Conservation (phyloP, 2,329 filamentous ascomycete species). For the Verticillium nonalfalfae region DNA sequence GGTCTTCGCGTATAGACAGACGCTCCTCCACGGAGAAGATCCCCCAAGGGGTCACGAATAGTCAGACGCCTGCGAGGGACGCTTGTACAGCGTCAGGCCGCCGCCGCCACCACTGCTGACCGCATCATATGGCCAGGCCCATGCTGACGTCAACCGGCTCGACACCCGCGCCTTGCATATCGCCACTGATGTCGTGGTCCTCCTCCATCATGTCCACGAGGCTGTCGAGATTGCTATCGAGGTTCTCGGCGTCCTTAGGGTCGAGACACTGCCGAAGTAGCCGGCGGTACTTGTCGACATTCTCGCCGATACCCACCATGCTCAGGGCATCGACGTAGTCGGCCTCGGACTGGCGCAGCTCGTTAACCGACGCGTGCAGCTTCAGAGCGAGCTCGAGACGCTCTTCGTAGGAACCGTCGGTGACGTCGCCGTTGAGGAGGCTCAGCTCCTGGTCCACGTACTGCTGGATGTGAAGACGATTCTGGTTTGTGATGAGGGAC, state of each 20-base stretch:
- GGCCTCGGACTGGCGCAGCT: slow-evolving; percentile 55
- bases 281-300: slow-evolving; percentile 66
- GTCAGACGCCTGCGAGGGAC: too few relatives aligned
- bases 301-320: slow-evolving; percentile 64
- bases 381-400: slow-evolving; percentile 52
- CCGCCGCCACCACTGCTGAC: too few relatives aligned
- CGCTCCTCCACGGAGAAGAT: neutral
- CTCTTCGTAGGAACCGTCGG: slow-evolving; percentile 43
- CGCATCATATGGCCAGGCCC: neutral
- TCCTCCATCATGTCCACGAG: slow-evolving; percentile 60
- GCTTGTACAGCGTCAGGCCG: too few relatives aligned
- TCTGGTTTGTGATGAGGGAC: slow-evolving; percentile 45
- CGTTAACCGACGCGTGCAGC: slow-evolving; percentile 48
- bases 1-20: neutral
- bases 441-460: slow-evolving; percentile 44
- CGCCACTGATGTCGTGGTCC: slow-evolving; percentile 40
- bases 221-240: slow-evolving; percentile 58
- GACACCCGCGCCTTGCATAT: slow-evolving; percentile 20
- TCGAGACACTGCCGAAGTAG: slow-evolving; percentile 64
- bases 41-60: too few relatives aligned
- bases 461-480: slow-evolving; percentile 44
- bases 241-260: slow-evolving; percentile 57
- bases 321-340: slow-evolving; percentile 65
- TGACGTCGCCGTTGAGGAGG: slow-evolving; percentile 41
- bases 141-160: slow-evolving; percentile 18